phyloP scores from a whole-genome alignment of 2,329 filamentous ascomycete genomes.

The Sporothrix schenckii region DNA sequence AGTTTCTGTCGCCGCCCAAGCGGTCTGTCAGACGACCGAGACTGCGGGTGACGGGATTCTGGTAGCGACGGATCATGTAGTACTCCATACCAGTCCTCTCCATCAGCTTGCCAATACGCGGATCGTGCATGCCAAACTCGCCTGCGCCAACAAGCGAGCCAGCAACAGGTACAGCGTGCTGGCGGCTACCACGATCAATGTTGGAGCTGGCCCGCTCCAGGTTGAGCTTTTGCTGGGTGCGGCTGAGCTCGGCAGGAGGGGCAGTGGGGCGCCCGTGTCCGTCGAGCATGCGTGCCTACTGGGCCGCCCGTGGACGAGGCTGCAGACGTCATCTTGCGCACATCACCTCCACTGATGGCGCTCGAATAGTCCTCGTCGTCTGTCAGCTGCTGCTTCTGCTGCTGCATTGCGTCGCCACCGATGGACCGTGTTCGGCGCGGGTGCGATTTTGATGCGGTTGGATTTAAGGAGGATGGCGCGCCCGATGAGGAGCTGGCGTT shows the following conservation, averaged over 20 bases:
- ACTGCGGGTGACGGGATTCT: conserved; percentile 69
- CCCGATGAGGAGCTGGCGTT: conserved; percentile 21
- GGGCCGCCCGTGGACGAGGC: background rate
- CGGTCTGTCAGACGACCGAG: conserved; percentile 58
- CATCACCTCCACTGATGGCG: conserved; percentile 1
- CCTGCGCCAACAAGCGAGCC: conserved; percentile 56
- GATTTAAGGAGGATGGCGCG: conserved; percentile 1
- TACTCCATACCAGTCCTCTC: conserved; percentile 74
- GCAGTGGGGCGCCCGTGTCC: conserved; percentile 29
- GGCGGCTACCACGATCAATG: conserved; percentile 64
- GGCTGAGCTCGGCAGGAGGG: conserved; percentile 59
- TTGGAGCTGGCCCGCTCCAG: conserved; percentile 72
- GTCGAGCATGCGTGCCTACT: conserved; percentile 28
- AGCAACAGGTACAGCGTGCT: conserved; percentile 39
- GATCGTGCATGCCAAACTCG: conserved; percentile 63
- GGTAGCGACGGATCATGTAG: conserved; percentile 71
- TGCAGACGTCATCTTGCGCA: background rate
- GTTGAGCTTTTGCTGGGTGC: conserved; percentile 76
- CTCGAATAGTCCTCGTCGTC: conserved; percentile 26
- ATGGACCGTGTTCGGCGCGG: conserved; percentile 24
- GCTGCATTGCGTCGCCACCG: conserved; percentile 2
- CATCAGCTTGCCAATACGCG: conserved; percentile 65
- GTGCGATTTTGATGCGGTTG: background rate
- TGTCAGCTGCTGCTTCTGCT: conserved; percentile 5
- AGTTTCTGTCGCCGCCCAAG: conserved; percentile 55